Evolutionary conservation across 805 yeast genomes (phyloP).

Genomic region (Saturnispora halmiae): DNA sequence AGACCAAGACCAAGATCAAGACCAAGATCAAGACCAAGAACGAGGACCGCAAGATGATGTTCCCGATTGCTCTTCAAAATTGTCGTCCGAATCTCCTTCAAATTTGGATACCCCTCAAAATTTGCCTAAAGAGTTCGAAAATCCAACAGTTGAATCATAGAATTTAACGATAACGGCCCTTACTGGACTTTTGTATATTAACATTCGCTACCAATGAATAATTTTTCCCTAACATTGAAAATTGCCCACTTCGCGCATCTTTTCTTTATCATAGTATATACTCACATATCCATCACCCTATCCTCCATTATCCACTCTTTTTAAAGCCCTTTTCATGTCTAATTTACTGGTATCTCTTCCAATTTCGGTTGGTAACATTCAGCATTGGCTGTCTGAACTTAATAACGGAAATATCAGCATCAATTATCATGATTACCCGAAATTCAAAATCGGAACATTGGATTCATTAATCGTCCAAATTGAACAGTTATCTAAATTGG

Average conservation of each 20-base stretch:
- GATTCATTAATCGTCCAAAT: slow-evolving; percentile 85
- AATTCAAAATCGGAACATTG: slow-evolving; percentile 87
- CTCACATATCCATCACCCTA: too few species aligned
- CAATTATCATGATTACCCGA: slow-evolving; percentile 56
- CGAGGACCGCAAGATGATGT: too few species aligned
- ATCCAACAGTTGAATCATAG: too few species aligned
- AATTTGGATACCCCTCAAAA: too few species aligned
- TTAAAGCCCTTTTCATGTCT: background rate
- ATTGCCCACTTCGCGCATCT: background rate
- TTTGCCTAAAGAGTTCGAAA: too few species aligned
- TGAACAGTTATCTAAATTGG: slow-evolving; percentile 80
- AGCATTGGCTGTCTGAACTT: slow-evolving; percentile 47
- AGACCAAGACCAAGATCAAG: slow-evolving; percentile 1
- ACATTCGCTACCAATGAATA: too few species aligned
- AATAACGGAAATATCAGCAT: slow-evolving; percentile 53
- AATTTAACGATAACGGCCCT: too few species aligned
- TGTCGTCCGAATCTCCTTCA: too few species aligned
- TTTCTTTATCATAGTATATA: background rate
- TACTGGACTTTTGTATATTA: too few species aligned
- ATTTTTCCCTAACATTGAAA: too few species aligned
- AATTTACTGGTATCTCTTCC: slow-evolving; percentile 27
- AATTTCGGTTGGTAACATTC: slow-evolving; percentile 20
- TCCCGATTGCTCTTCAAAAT: too few species aligned
- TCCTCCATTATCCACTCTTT: background rate
- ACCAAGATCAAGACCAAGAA: slow-evolving; percentile 9